Percentiles rank a stretch among this genome's conserved stretches.
phyloP scores from a whole-genome alignment of 2,329 filamentous ascomycete genomes.

The Ophiostoma himal-ulmi region DNA sequence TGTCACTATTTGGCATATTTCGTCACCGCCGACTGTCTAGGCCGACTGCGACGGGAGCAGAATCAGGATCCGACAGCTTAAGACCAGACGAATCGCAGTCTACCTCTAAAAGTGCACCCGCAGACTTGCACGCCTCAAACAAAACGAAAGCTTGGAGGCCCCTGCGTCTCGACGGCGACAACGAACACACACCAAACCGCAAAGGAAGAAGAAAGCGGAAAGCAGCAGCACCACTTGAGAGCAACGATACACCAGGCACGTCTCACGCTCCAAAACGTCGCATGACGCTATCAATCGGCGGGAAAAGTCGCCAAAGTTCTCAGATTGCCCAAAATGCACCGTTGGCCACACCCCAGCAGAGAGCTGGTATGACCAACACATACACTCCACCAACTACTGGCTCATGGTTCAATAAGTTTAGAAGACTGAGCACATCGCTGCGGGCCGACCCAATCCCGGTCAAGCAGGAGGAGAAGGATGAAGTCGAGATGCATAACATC shows the following conservation, averaged over 20 bases:
- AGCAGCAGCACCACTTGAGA: too few species aligned
- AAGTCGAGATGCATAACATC: not conserved
- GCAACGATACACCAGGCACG: not conserved
- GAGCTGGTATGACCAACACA: not conserved
- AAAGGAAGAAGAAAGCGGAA: slow-evolving; percentile 11
- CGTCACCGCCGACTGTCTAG: not conserved
- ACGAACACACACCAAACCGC: not conserved
- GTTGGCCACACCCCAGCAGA: not conserved
- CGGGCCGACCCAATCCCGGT: slow-evolving; percentile 6
- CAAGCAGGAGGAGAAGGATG: slow-evolving; percentile 14
- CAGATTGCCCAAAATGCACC: not conserved
- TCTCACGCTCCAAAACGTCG: not conserved
- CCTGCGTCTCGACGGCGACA: not conserved
- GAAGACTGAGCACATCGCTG: not conserved
- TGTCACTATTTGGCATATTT: slow-evolving; percentile 1
- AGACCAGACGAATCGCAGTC: not conserved
- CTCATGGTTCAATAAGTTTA: slow-evolving; percentile 7
- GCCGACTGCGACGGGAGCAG: not conserved
- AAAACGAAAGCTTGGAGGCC: not conserved
- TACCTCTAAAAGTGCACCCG: not conserved
- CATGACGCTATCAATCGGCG: not conserved
- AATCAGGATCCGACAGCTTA: not conserved
- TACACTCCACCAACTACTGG: not conserved
- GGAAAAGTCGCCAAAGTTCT: not conserved
- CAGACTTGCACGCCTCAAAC: not conserved